Conservation (phyloP, 2,329 filamentous ascomycete species). For the Colletotrichum ledebouriae region DNA sequence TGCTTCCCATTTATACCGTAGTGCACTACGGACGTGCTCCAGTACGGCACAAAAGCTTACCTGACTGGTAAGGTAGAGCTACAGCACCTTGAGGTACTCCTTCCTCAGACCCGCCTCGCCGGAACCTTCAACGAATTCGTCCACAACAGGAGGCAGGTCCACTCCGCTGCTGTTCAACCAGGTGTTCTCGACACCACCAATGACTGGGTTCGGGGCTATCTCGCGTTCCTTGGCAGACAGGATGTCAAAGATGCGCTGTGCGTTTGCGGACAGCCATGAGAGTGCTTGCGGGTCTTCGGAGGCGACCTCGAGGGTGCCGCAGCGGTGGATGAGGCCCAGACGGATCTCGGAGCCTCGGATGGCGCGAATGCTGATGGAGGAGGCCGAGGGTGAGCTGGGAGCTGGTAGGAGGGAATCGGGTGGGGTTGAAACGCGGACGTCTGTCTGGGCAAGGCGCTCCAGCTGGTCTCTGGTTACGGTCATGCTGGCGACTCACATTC, state of each 20-base stretch:
- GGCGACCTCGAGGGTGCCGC: too few relatives aligned
- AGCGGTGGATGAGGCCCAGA: conserved; percentile 50
- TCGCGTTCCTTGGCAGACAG: conserved; percentile 60
- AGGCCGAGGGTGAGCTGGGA: conserved; percentile 55
- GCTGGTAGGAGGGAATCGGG: conserved; percentile 52
- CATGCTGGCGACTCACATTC: not conserved
- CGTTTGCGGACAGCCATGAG: conserved; percentile 53
- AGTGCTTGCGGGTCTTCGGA: conserved; percentile 48
- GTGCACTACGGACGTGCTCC: conserved; percentile 55
- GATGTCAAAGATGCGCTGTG: conserved; percentile 64
- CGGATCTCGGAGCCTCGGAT: conserved; percentile 58
- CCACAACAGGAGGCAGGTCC: conserved; percentile 55
- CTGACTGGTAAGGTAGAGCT: conserved; percentile 53
- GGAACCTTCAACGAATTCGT: conserved; percentile 58
- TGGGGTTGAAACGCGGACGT: conserved; percentile 56
- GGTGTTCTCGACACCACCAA: conserved; percentile 60
- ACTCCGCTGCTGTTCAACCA: conserved; percentile 55
- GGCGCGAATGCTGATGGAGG: conserved; percentile 66
- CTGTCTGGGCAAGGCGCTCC: conserved; percentile 54
- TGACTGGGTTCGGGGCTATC: conserved; percentile 57
- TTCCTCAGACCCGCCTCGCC: conserved; percentile 59
- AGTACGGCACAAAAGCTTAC: conserved; percentile 59
- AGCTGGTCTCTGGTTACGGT: conserved; percentile 2
- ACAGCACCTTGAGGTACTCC: conserved; percentile 63
- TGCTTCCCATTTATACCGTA: too few relatives aligned